phyloP scores from a whole-genome alignment of 768 basidiomycete species.

The Cystobasidium tubakii region DNA sequence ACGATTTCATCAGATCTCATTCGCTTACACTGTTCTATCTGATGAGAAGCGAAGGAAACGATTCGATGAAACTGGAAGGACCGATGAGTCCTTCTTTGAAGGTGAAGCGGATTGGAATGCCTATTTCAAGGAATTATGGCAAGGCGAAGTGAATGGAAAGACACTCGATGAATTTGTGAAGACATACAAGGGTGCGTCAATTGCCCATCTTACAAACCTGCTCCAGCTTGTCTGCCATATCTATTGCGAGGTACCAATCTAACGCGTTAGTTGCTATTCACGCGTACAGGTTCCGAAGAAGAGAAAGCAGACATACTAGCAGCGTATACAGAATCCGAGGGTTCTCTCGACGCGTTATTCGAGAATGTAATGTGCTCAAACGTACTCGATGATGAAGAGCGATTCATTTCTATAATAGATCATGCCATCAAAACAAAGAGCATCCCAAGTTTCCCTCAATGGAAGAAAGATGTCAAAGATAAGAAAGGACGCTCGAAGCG shows the following conservation, averaged over 20 bases:
- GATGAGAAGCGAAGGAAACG: slow-evolving; percentile 67
- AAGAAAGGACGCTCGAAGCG: slow-evolving; percentile 57
- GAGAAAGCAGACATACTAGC: slow-evolving; percentile 71
- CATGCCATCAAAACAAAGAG: slow-evolving; percentile 61
- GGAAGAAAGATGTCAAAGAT: slow-evolving; percentile 70
- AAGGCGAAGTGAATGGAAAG: slow-evolving; percentile 43
- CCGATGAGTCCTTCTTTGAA: slow-evolving; percentile 67
- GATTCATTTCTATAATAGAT: slow-evolving; percentile 68
- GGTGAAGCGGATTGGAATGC: slow-evolving; percentile 84
- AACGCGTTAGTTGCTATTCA: slow-evolving; percentile 26
- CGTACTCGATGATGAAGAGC: slow-evolving; percentile 67
- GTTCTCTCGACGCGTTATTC: slow-evolving; percentile 76
- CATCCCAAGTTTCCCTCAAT: slow-evolving; percentile 56
- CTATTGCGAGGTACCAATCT: background rate
- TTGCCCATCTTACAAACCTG: background rate
- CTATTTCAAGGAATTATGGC: slow-evolving; percentile 60
- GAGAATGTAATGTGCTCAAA: slow-evolving; percentile 72
- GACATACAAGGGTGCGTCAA: slow-evolving; percentile 75
- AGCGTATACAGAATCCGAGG: slow-evolving; percentile 66
- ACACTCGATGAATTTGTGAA: slow-evolving; percentile 89
- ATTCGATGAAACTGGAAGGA: slow-evolving; percentile 81
- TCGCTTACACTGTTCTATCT: slow-evolving; percentile 80
- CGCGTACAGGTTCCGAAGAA: slow-evolving; percentile 66
- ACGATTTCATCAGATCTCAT: slow-evolving; percentile 79
- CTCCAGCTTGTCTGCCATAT: too few species aligned